Conservation (phyloP, 2,329 filamentous ascomycete species). For the Monosporascus sp. region DNA sequence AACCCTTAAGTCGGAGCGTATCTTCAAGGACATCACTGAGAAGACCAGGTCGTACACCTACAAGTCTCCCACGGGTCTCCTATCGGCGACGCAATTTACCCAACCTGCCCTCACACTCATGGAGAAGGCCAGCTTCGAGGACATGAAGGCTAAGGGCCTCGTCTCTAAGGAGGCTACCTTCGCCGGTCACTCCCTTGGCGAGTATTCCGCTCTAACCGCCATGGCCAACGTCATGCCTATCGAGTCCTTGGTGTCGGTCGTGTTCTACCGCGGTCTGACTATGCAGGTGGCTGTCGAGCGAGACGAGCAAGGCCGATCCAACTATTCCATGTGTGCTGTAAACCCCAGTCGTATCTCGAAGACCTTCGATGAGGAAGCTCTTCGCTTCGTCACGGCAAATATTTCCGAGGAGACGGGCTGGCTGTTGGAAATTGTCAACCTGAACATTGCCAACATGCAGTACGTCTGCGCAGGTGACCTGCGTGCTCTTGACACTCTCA, state of each 20-base stretch:
- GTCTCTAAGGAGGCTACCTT: slow-evolving; percentile 96
- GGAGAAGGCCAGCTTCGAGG: slow-evolving; percentile 99
- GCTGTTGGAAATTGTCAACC: slow-evolving; percentile 99
- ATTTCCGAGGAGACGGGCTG: slow-evolving; percentile 91
- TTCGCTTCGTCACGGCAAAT: slow-evolving; percentile 95
- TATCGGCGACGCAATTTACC: slow-evolving; percentile 97
- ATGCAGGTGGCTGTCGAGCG: slow-evolving; percentile 99
- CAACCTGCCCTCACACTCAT: slow-evolving; percentile 95
- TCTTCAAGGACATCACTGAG: slow-evolving; percentile 97
- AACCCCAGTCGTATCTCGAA: slow-evolving; percentile 98
- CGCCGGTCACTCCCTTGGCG: slow-evolving; percentile 93
- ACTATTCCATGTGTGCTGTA: slow-evolving; percentile 99
- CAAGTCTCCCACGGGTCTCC: slow-evolving; percentile 85
- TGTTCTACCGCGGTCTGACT: slow-evolving; percentile 97
- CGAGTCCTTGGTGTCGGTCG: slow-evolving; percentile 93
- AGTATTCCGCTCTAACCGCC: slow-evolving; percentile 95
- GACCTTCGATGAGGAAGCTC: slow-evolving; percentile 95
- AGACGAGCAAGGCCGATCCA: slow-evolving; percentile 85
- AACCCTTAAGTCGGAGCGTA: slow-evolving; percentile 94
- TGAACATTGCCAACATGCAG: slow-evolving; percentile 74
- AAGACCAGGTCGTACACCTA: slow-evolving; percentile 95
- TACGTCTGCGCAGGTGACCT: slow-evolving; percentile 70
- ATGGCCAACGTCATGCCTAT: slow-evolving; percentile 99
- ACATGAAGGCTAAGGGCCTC: slow-evolving; percentile 96
- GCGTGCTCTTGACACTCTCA: slow-evolving; percentile 65